Conservation (phyloP, 495 filamentous ascomycete species). For the Penicillium bovifimosum region DNA sequence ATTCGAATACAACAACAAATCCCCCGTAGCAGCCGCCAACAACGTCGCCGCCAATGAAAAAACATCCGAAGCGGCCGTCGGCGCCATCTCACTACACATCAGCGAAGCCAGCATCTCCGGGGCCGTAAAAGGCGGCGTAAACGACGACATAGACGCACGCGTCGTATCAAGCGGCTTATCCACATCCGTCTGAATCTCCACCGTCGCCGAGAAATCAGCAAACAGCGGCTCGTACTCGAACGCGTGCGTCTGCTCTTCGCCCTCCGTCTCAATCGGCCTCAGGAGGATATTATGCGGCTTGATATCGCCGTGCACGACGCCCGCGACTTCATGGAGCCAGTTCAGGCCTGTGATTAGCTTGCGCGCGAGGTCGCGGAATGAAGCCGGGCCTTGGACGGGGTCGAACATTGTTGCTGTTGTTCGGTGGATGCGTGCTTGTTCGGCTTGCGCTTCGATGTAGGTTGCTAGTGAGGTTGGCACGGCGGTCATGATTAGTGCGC, state of each 20-base stretch:
- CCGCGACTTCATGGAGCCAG: constrained; percentile 43
- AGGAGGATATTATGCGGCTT: constrained; percentile 44
- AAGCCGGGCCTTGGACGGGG: constrained; percentile 38
- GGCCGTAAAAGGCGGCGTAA: constrained; percentile 55
- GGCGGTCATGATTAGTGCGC: constrained; percentile 50
- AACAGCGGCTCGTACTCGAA: constrained; percentile 44
- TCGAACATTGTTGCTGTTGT: constrained; percentile 48
- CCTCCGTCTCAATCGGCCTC: constrained; percentile 12
- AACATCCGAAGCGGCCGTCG: constrained; percentile 23
- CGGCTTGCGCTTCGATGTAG: constrained; percentile 39
- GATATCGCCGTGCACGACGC: constrained; percentile 44
- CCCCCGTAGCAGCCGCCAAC: constrained; percentile 50
- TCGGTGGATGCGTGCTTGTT: constrained; percentile 21
- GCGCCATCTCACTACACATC: constrained; percentile 17
- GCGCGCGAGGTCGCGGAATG: constrained; percentile 43
- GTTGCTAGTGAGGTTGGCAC: constrained; percentile 46
- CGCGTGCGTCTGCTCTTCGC: constrained; percentile 4
- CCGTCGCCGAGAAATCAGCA: constrained; percentile 58
- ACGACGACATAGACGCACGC: constrained; percentile 37
- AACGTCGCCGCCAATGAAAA: constrained; percentile 55
- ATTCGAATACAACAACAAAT: constrained; percentile 46
- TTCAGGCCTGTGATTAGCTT: constrained; percentile 45
- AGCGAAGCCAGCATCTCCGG: constrained; percentile 45
- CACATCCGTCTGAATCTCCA: constrained; percentile 22
- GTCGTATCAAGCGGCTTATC: constrained; percentile 11